Evolutionary conservation across 1,284 basidiomycete species (phyloP), one percentile per base, ranked within the genome.

Genomic region (Thelephora terrestris): DNA sequence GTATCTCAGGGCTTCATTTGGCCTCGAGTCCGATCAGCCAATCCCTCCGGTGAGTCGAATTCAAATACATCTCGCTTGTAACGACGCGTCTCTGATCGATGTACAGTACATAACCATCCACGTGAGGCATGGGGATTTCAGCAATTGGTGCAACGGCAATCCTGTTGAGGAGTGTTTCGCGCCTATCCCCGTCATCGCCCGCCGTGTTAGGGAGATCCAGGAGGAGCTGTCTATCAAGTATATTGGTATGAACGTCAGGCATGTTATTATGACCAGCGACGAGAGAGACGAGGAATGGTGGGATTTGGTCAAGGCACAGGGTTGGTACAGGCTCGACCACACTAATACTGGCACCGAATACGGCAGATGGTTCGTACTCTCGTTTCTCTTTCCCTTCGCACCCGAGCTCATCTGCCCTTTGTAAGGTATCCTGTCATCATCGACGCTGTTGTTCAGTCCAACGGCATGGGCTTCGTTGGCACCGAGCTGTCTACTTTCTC

Each of bases 211-310:
- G 18, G 80, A 85, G 58, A 72, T 85, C 3, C 75, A 79, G 53
- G 67, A 70, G 4, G 75, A 79, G 52, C 62, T 85, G 24, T 21
- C 39, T 12, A 42, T 14, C 39, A 74, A 75, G 53, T 76, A 76
- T 1, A 60, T 79, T 17, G 61, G 61, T 14, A 71, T 78, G 14
- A 62, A 62, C 23, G 53, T 58, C 53, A 63, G 74, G 9, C 69
- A 76, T 54, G 78, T 87, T 37, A 69, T 88, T 50, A 74, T 87
- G 68, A 85, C 82, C 12, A 84, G 79, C 53, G 85, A 88, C 58
- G 85, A 88, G 62, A 58, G 63, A 47, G 73, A 85, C 57, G 60
- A 68, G 7, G 68, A 65, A 12, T 87, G 83, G 81, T 86, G 85
- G 81, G 66, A 71, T 27, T 73, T 72, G 32, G 77, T 86, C 7